These are phyloP conservation scores for Chenopodium quinoa DNA, from an alignment of 148 eudicot species.

Conservation along the genomic window DNA sequence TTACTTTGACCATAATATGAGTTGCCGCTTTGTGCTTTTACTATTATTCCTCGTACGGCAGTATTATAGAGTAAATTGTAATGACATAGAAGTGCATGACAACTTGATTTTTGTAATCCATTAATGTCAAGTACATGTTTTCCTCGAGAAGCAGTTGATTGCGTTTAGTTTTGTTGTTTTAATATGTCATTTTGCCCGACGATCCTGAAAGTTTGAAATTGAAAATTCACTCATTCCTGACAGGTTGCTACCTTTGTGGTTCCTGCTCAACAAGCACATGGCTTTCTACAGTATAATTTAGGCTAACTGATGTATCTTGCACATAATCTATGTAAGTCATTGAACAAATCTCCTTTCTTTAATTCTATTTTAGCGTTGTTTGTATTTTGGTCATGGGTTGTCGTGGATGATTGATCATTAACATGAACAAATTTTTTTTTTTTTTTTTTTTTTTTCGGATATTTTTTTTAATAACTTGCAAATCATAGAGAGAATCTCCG, in stretches of 20 bases:
- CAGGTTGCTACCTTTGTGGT: slow-evolving; percentile 14
- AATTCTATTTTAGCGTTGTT: background rate
- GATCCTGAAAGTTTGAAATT: background rate
- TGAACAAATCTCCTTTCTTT: slow-evolving; percentile 10
- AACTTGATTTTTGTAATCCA: background rate
- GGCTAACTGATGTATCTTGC: slow-evolving; percentile 23
- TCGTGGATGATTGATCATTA: slow-evolving; percentile 6
- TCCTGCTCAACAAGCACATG: slow-evolving; percentile 15
- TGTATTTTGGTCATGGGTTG: slow-evolving; percentile 13
- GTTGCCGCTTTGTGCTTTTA: slow-evolving; percentile 9
- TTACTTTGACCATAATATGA: background rate
- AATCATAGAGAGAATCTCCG: slow-evolving; percentile 19
- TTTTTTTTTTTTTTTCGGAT: background rate
- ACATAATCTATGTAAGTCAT: slow-evolving; percentile 21
- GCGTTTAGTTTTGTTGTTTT: background rate
- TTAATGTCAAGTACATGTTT: background rate
- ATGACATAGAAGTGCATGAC: background rate
- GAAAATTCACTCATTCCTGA: background rate
- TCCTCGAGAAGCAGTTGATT: background rate
- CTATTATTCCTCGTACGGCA: background rate
- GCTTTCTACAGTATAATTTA: slow-evolving; percentile 1
- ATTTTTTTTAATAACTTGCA: background rate
- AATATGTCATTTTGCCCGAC: background rate
- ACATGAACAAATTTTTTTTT: background rate
- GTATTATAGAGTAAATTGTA: background rate